These are phyloP conservation scores for Neurospora sp. DNA, from an alignment of 2,329 filamentous ascomycete genomes.

Conservation along the genomic window DNA sequence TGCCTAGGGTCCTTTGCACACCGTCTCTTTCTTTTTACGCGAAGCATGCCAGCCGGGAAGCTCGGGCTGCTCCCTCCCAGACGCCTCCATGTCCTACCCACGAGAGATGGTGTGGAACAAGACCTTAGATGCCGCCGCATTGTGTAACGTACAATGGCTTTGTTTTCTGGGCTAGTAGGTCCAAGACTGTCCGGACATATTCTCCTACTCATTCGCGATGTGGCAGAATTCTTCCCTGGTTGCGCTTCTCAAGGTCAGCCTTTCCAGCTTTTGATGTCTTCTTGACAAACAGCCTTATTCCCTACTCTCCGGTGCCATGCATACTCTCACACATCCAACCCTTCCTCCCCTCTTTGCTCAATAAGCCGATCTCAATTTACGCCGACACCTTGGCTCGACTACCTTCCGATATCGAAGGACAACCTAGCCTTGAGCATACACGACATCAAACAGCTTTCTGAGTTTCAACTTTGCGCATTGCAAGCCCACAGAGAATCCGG, in stretches of 20 bases:
- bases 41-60: background rate
- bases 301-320: background rate
- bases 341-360: background rate
- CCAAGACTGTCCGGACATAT: background rate
- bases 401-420: background rate
- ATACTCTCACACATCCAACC: background rate
- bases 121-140: background rate
- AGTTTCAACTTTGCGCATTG: background rate
- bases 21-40: background rate
- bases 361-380: background rate
- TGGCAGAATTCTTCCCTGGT: background rate
- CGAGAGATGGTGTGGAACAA: background rate
- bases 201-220: background rate
- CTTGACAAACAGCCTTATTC: background rate
- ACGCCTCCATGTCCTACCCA: background rate
- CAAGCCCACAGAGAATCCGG: background rate
- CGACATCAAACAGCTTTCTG: background rate
- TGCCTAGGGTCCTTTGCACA: background rate
- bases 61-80: background rate
- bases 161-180: background rate
- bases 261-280: background rate
- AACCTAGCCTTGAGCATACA: background rate
- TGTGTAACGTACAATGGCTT: background rate
- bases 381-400: background rate
- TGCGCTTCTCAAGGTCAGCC: background rate